phyloP scores from a whole-genome alignment of 495 filamentous ascomycete species.

The Durotheca rogersii region DNA sequence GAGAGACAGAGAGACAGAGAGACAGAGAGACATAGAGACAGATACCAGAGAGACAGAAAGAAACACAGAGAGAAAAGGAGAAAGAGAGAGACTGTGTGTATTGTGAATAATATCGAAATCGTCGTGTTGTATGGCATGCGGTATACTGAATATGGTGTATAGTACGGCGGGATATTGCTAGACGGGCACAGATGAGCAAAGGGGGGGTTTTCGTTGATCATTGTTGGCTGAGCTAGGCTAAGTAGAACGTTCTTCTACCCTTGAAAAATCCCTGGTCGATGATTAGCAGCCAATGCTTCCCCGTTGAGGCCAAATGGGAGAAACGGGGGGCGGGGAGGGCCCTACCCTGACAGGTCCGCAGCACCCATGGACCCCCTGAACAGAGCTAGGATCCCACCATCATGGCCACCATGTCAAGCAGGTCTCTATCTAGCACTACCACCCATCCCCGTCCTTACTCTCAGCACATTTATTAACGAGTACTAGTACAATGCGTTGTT shows the following conservation, averaged over 20 bases:
- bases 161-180: constrained; percentile 24
- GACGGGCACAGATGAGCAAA: constrained; percentile 10
- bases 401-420: constrained; percentile 28
- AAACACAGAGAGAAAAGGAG: neutral
- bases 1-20: constrained; percentile 6
- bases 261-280: constrained; percentile 36
- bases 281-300: constrained; percentile 40
- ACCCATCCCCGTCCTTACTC: constrained; percentile 34
- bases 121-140: constrained; percentile 15
- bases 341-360: constrained; percentile 34
- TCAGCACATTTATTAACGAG: constrained; percentile 34
- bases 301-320: constrained; percentile 31
- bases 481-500: constrained; percentile 13
- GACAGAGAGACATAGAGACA: neutral
- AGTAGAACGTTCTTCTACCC: constrained; percentile 21
- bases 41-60: neutral
- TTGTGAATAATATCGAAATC: constrained; percentile 4
- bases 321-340: too few species aligned
- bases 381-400: constrained; percentile 28
- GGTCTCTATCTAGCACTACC: constrained; percentile 33
- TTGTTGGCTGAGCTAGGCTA: constrained; percentile 10
- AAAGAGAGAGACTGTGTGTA: neutral
- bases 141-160: neutral
- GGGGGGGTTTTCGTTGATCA: constrained; percentile 24
- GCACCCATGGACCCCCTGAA: constrained; percentile 32